Evolutionary conservation across 257 asterid genomes (phyloP), one percentile per base, ranked within the genome.

Genomic region (Nicotiana knightiana): DNA sequence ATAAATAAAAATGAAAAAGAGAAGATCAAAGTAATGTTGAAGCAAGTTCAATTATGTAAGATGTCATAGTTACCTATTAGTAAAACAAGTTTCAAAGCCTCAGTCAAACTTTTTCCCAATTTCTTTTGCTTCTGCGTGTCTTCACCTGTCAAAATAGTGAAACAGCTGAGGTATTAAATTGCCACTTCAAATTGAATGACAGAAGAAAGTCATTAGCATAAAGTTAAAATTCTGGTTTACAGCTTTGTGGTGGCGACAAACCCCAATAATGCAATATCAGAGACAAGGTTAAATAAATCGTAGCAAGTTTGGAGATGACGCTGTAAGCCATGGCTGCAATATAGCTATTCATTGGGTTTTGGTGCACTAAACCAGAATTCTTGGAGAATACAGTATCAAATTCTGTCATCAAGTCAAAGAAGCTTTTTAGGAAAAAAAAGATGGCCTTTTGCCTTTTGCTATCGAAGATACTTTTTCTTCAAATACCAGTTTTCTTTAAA

Each of bases 31-130:
- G 17, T 51, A 26, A 0, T 26, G 28, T 48, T 75, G 62, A 75
- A 75, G 79, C 16, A 81, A 21, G 46, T 24, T 32, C 24, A 80
- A 35, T 76, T 66, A 54, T 26, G 84, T 33, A 63, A 77, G 9
- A 58, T 83, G 55, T 62, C 66, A 57, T 37, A 51, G 24, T 70
- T 87, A 94, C 98, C 98, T 86, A 94, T 90, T 62, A 94, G 94
- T 88, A 96, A 86, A 84, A 96, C 97, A 87, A 96, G 98, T 88
- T 96, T 96, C 87, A 95, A 80, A 15, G 99, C 98, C 85, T 93
- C 97, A 54, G 97, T 89, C 68, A 93, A 86, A 85, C 91, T 82
- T 87, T 89, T 89, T 64, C 87, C 97, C 15, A 93, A 91, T 66
- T 88, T 92, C 85, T 85, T 87, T 80, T 78, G 89, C 89, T 85